These are phyloP conservation scores for Blastomyces gilchristii DNA, from an alignment of 2,329 filamentous ascomycete genomes.

Conservation along the genomic window DNA sequence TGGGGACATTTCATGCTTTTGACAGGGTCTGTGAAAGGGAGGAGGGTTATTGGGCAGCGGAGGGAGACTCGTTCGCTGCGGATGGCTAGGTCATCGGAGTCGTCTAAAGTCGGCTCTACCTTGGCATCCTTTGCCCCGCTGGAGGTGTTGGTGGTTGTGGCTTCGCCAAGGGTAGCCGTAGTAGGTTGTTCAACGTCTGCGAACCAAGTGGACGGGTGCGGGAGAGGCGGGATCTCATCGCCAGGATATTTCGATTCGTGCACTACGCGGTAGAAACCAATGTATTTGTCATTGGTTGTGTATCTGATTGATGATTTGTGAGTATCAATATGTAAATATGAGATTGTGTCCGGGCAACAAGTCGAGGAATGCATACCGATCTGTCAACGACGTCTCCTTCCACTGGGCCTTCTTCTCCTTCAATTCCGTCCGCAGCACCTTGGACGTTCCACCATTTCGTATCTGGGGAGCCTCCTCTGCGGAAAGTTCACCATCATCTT, in stretches of 20 bases:
- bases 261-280: conserved; percentile 50
- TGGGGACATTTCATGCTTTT: conserved; percentile 42
- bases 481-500: conserved; percentile 34
- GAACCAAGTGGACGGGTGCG: conserved; percentile 55
- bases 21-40: conserved; percentile 37
- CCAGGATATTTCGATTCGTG: conserved; percentile 50
- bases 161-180: conserved; percentile 18
- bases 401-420: conserved; percentile 28
- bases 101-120: conserved; percentile 14
- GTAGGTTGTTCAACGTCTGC: conserved; percentile 24
- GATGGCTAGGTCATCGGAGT: conserved; percentile 39
- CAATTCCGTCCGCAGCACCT: conserved; percentile 28
- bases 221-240: conserved; percentile 43
- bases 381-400: conserved; percentile 29
- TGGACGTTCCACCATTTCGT: conserved; percentile 11
- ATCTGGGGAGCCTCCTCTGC: neutral
- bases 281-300: conserved; percentile 50
- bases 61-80: conserved; percentile 36
- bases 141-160: conserved; percentile 19
- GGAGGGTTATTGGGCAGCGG: conserved; percentile 41
- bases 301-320: conserved; percentile 34
- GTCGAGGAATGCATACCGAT: conserved; percentile 26
- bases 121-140: conserved; percentile 17
- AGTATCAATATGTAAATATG: conserved; percentile 10
- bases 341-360: conserved; percentile 1